Evolutionary conservation across 768 basidiomycete genomes (phyloP).

Genomic region (Suillus hirtellus): DNA sequence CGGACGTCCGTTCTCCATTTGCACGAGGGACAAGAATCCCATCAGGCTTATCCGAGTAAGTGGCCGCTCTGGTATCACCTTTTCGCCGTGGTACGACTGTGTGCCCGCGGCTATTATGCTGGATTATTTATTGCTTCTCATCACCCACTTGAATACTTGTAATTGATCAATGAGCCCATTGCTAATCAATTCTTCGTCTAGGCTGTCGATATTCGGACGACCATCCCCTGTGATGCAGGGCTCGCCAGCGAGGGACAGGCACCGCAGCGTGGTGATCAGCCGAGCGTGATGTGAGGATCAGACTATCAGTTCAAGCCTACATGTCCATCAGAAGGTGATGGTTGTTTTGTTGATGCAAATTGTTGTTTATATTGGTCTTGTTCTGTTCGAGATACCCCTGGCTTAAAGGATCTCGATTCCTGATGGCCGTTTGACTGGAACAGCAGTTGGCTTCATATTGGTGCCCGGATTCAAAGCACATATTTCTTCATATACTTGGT

Average conservation of each 20-base stretch:
- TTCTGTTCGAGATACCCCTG: neutral
- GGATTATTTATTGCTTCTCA: neutral
- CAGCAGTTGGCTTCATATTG: neutral
- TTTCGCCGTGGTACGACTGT: neutral
- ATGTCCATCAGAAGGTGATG: neutral
- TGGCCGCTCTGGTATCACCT: slow-evolving; percentile 5
- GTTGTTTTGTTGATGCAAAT: neutral
- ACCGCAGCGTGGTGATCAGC: neutral
- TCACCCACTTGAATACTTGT: neutral
- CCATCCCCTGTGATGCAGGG: slow-evolving; percentile 24
- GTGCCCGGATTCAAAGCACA: neutral
- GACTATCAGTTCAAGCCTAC: neutral
- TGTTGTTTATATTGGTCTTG: neutral
- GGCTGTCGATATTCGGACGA: slow-evolving; percentile 20
- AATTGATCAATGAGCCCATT: neutral
- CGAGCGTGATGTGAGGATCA: neutral
- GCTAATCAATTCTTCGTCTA: slow-evolving; percentile 4
- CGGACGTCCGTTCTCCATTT: slow-evolving; percentile 33
- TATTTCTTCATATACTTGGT: neutral
- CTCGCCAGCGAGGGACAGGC: neutral
- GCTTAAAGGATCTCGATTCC: neutral
- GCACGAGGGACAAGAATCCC: slow-evolving; percentile 26
- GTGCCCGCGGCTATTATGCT: neutral
- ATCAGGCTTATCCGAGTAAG: slow-evolving; percentile 23
- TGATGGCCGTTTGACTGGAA: neutral